Evolutionary conservation across 306 rosid genomes (phyloP), one percentile per base, ranked within the genome.

Genomic region (Vigna hirtella): DNA sequence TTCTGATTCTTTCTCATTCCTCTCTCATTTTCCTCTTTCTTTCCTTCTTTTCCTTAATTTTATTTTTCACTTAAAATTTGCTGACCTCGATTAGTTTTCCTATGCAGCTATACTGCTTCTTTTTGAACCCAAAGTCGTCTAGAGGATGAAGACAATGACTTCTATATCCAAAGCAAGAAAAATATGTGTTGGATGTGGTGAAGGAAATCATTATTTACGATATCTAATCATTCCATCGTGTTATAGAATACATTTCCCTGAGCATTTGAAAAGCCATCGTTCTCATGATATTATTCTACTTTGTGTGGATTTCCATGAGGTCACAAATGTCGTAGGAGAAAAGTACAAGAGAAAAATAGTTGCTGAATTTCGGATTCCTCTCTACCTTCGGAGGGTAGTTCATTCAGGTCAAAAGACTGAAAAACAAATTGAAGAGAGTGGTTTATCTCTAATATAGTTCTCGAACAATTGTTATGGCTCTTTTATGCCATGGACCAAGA

Each of bases 301-400:
- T 79, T 95, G 99, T 64, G 98, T 95, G 91, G 98, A 95, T 85
- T 95, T 97, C 85, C 99, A 95, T 66, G 99, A 95, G 87, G 85
- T 90, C 85, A 93, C 98, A 68, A 98, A 93, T 90, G 97, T 93
- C 59, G 88, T 96, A 81, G 99, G 98, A 77, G 98, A 95, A 86
- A 95, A 87, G 95, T 80, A 95, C 62, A 95, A 95, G 82, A 93
- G 85, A 82, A 78, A 85, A 77, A 76, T 91, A 77, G 96, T 98
- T 69, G 82, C 72, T 73, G 99, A 95, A 82, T 95, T 83, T 87
- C 96, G 93, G 69, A 88, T 93, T 88, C 99, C 99, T 68, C 96
- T 95, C 78, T 95, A 83, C 80, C 96, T 93, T 81, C 85, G 85
- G 14, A 89, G 77, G 76, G 97, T 92, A 67, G 71, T 88, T 71